Percentiles rank a stretch among this genome's conserved stretches.
These are phyloP conservation scores for Tricholoma furcatifolium DNA, from an alignment of 768 basidiomycete species.

Conservation along the genomic window DNA sequence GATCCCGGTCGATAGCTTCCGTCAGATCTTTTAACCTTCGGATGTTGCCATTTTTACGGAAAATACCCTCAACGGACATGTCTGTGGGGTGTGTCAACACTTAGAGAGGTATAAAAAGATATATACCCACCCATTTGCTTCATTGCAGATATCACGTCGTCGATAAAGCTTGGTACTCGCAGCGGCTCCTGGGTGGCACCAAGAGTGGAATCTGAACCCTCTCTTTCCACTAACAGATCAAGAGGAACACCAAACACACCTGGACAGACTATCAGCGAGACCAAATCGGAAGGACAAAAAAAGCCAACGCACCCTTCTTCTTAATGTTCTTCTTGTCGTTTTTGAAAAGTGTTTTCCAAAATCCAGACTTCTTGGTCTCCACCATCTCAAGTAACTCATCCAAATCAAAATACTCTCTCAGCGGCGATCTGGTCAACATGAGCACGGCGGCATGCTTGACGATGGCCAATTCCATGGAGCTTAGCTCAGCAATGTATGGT, in stretches of 20 bases:
- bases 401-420: conserved; percentile 82
- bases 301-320: conserved; percentile 65
- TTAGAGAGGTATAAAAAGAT: conserved; percentile 1
- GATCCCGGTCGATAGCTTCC: conserved; percentile 93
- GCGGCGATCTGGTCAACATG: conserved; percentile 70
- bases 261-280: conserved; percentile 25
- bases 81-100: conserved; percentile 47
- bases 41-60: conserved; percentile 98
- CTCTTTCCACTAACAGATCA: conserved; percentile 89
- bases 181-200: conserved; percentile 85
- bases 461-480: conserved; percentile 81
- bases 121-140: conserved; percentile 88
- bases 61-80: conserved; percentile 99
- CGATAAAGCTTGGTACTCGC: conserved; percentile 94
- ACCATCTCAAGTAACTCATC: conserved; percentile 94
- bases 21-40: conserved; percentile 87
- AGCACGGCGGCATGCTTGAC: conserved; percentile 91
- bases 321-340: conserved; percentile 88
- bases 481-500: conserved; percentile 83
- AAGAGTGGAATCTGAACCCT: conserved; percentile 92
- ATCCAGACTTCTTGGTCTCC: conserved; percentile 88
- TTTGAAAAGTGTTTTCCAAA: conserved; percentile 97
- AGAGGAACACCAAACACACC: conserved; percentile 94
- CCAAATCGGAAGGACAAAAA: neutral
- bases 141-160: conserved; percentile 98